phyloP scores from a whole-genome alignment of 768 basidiomycete genomes.

The Lactarius hatsudake region DNA sequence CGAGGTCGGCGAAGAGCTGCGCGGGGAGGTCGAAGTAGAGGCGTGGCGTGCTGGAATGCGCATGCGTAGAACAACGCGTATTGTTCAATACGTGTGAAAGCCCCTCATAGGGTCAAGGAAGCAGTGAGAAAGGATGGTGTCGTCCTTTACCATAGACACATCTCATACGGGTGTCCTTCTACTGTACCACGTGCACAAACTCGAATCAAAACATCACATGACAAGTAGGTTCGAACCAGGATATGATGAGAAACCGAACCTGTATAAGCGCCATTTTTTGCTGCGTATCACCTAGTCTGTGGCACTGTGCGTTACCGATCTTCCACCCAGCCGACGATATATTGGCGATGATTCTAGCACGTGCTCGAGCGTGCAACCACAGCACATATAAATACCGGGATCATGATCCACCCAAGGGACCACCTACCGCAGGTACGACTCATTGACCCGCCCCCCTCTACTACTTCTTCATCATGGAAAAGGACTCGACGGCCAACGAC shows the following conservation, averaged over 20 bases:
- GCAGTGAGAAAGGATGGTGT: background rate
- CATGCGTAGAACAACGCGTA: background rate
- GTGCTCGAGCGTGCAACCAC: background rate
- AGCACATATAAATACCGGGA: background rate
- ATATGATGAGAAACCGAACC: no score
- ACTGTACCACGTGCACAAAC: no score
- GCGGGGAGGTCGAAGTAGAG: constrained; percentile 14
- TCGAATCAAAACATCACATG: no score
- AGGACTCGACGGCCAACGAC: background rate
- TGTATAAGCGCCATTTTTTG: no score
- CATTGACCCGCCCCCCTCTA: background rate
- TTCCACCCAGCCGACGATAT: background rate
- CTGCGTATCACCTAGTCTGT: background rate
- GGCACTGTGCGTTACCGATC: background rate
- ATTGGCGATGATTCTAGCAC: no score
- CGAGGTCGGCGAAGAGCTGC: constrained; percentile 17
- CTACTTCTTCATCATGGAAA: background rate
- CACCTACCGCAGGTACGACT: background rate
- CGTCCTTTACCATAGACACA: no score
- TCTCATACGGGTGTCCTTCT: no score
- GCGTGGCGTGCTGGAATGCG: constrained; percentile 3
- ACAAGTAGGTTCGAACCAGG: no score
- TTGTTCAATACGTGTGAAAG: constrained; percentile 15
- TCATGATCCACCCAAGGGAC: no score
- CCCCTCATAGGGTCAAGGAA: constrained; percentile 4